These are phyloP conservation scores for Corchorus capsularis DNA, from an alignment of 345 rosid genomes.

Conservation along the genomic window DNA sequence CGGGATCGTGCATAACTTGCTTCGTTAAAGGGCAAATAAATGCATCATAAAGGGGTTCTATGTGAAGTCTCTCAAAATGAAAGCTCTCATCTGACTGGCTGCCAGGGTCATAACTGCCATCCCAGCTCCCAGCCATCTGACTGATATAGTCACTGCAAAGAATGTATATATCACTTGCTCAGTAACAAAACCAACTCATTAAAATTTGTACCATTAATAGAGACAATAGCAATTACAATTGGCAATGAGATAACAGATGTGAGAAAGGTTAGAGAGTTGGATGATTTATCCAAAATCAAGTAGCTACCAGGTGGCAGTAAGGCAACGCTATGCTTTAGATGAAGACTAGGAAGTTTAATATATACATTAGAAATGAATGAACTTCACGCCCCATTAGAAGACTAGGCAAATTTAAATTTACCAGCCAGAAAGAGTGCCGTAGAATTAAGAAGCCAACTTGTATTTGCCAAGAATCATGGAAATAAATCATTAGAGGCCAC, in stretches of 20 bases:
- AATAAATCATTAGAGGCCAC: background rate
- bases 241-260: background rate
- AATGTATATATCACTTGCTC: background rate
- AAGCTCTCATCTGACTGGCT: constrained; percentile 81
- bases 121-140: constrained; percentile 71
- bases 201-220: background rate
- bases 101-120: constrained; percentile 57
- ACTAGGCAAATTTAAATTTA: background rate
- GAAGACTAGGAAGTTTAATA: no score
- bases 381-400: background rate
- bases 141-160: constrained; percentile 26
- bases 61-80: constrained; percentile 55
- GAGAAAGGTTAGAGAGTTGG: constrained; percentile 1
- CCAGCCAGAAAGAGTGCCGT: background rate
- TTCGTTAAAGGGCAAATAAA: constrained; percentile 93
- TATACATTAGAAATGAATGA: background rate
- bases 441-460: background rate
- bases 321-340: background rate
- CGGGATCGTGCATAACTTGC: constrained; percentile 86
- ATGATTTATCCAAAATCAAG: background rate
- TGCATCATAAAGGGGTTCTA: constrained; percentile 82
- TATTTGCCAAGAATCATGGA: background rate
- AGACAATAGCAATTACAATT: background rate
- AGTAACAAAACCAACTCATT: background rate
- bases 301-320: background rate